These are phyloP conservation scores for Colletotrichum tamarilloi DNA, from an alignment of 2,329 filamentous ascomycete genomes.

Conservation along the genomic window DNA sequence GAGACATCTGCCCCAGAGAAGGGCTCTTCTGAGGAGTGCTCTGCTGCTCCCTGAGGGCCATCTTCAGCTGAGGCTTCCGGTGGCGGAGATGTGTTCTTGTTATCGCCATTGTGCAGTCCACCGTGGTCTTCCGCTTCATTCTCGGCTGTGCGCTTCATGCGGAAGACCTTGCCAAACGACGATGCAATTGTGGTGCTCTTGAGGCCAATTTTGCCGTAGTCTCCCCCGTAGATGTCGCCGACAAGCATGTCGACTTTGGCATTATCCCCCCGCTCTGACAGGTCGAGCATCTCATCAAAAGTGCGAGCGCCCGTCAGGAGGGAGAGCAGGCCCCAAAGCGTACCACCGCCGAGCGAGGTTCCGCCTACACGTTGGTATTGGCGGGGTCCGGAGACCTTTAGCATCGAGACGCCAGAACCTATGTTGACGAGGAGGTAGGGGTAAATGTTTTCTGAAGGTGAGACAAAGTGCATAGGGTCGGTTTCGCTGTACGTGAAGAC, in stretches of 20 bases:
- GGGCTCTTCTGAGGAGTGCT: slow-evolving; percentile 46
- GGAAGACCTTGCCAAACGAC: slow-evolving; percentile 96
- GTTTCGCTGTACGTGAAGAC: slow-evolving; percentile 96
- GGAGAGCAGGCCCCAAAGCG: slow-evolving; percentile 93
- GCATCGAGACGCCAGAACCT: slow-evolving; percentile 94
- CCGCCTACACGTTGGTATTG: slow-evolving; percentile 92
- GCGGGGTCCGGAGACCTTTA: slow-evolving; percentile 92
- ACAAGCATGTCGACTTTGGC: slow-evolving; percentile 95
- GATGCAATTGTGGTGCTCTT: slow-evolving; percentile 96
- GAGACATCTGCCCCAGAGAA: slow-evolving; percentile 90
- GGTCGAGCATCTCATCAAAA: slow-evolving; percentile 97
- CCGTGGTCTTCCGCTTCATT: slow-evolving; percentile 79
- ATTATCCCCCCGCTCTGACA: slow-evolving; percentile 93
- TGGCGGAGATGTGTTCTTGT: slow-evolving; percentile 42
- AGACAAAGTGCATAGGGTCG: slow-evolving; percentile 89
- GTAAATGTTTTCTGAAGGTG: slow-evolving; percentile 84
- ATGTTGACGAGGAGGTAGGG: slow-evolving; percentile 99
- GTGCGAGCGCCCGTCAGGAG: slow-evolving; percentile 91
- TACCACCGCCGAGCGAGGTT: slow-evolving; percentile 95
- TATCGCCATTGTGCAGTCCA: slow-evolving; percentile 64
- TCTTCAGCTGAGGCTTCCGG: slow-evolving; percentile 20
- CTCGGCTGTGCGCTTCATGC: slow-evolving; percentile 88
- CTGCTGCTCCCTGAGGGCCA: slow-evolving; percentile 17
- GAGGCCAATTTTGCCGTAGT: slow-evolving; percentile 95
- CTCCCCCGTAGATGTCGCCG: slow-evolving; percentile 96